Percentiles rank a stretch among this genome's conserved stretches.
Evolutionary conservation across 495 filamentous ascomycete species (phyloP).

Genomic region (Penicillium coffeae): DNA sequence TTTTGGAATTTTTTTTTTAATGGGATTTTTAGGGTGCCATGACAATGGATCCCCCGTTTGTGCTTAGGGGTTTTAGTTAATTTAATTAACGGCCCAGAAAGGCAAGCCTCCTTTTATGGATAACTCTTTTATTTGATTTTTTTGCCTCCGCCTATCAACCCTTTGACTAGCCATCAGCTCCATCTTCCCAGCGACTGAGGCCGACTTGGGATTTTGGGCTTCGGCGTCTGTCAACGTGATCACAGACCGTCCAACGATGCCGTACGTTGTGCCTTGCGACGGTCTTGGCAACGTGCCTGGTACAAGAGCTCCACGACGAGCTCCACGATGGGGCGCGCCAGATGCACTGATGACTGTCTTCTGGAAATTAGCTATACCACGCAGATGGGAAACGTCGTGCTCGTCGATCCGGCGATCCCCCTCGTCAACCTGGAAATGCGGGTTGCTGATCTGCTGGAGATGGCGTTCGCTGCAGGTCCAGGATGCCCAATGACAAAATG

Average conservation of each 20-base stretch:
- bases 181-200: neutral
- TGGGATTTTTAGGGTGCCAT: slow-evolving; percentile 26
- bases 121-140: neutral
- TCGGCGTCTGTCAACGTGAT: no score
- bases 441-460: slow-evolving; percentile 26
- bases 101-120: neutral
- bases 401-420: slow-evolving; percentile 13
- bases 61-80: neutral
- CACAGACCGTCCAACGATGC: no score
- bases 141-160: slow-evolving; percentile 10
- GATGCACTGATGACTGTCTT: no score
- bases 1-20: neutral
- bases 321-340: no score
- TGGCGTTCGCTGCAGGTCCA: slow-evolving; percentile 19
- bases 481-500: slow-evolving; percentile 16
- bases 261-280: no score
- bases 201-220: slow-evolving; percentile 22
- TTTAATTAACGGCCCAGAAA: neutral
- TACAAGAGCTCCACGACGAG: no score
- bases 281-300: no score
- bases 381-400: no score
- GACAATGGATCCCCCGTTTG: slow-evolving; percentile 16
- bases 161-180: no score
- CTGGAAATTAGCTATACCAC: no score
- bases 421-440: slow-evolving; percentile 15